These are phyloP conservation scores for Fagus sylvatica DNA, from an alignment of 306 rosid genomes.

Conservation along the genomic window DNA sequence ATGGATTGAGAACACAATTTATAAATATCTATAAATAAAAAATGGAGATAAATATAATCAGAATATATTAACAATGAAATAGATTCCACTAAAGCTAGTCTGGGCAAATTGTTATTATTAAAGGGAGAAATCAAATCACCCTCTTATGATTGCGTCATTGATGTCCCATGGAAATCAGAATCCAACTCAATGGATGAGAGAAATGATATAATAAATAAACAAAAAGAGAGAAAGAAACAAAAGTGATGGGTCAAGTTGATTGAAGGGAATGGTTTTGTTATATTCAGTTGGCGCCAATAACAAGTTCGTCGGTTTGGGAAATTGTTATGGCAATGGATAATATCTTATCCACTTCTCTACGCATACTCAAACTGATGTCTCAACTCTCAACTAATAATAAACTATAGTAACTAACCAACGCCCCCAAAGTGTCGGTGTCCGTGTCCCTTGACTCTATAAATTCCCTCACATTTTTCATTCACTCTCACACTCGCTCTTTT, in stretches of 20 bases:
- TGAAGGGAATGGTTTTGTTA: neutral
- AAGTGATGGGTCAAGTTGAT: neutral
- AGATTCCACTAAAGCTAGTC: neutral
- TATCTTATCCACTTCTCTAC: constrained; percentile 16
- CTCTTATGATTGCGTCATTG: neutral
- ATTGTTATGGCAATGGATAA: neutral
- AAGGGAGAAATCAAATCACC: neutral
- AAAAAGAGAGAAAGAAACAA: neutral
- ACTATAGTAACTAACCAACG: neutral
- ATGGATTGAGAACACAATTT: neutral
- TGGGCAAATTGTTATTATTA: neutral
- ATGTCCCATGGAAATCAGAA: neutral
- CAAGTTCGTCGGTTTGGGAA: neutral
- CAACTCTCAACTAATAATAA: neutral
- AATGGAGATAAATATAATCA: neutral
- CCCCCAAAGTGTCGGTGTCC: neutral
- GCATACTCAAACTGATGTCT: constrained; percentile 18
- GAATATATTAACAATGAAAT: neutral
- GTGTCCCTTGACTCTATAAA: neutral
- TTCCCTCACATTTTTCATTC: neutral
- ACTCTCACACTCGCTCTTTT: neutral
- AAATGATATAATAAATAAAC: neutral
- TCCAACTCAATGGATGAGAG: neutral
- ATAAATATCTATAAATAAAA: neutral
- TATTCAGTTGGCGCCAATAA: constrained; percentile 36